A percentile compares a stretch with the other conserved stretches of the same genome.
phyloP scores from a whole-genome alignment of 805 yeast species.

The Kuraishia piskuri region DNA sequence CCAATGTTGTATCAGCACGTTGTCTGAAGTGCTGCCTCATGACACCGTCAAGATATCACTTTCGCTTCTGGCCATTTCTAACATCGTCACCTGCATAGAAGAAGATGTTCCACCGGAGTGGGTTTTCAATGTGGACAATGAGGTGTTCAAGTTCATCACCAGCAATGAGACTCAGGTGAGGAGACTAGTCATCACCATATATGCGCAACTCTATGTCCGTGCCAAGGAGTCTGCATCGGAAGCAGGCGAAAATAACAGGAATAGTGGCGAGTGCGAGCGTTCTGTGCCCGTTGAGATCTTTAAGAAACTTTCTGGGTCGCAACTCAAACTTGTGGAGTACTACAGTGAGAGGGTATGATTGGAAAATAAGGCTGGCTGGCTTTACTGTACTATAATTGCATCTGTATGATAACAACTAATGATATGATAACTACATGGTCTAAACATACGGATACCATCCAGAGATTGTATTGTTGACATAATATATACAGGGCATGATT shows the following conservation, averaged over 20 bases:
- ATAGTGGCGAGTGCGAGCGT: not conserved
- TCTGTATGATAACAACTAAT: not conserved
- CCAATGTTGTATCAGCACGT: not conserved
- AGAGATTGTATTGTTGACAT: not conserved
- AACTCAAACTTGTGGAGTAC: conserved; percentile 37
- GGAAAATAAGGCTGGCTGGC: not conserved
- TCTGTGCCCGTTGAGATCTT: conserved; percentile 16
- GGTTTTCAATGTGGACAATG: conserved; percentile 22
- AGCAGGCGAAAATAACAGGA: not conserved
- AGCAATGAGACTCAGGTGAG: conserved; percentile 28
- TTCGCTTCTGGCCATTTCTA: not conserved
- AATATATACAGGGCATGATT: not conserved
- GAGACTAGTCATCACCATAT: conserved; percentile 27
- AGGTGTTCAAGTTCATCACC: conserved; percentile 18
- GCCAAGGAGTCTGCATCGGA: not conserved
- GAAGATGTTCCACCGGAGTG: conserved; percentile 10
- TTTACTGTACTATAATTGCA: not conserved
- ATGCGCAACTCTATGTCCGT: conserved; percentile 19
- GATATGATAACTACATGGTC: not conserved
- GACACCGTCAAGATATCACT: not conserved
- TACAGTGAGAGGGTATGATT: conserved; percentile 19
- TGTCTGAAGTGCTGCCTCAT: not conserved
- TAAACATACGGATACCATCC: not conserved
- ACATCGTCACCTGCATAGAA: not conserved
- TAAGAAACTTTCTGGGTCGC: conserved; percentile 30